Evolutionary conservation across 1,139 yeast species (phyloP).

Genomic region (Candida neerlandica): DNA sequence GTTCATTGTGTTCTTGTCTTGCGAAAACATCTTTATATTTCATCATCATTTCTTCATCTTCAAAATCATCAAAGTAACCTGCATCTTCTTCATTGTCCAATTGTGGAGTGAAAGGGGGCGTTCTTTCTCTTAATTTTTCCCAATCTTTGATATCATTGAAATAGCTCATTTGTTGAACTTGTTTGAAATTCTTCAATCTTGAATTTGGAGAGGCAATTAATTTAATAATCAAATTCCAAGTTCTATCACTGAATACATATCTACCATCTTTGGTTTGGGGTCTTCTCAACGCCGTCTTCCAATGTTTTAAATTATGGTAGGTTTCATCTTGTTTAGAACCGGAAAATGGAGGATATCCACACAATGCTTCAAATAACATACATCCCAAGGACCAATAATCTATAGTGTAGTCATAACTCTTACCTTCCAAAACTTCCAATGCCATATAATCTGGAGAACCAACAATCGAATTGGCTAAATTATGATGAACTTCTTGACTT

Average conservation of each 20-base stretch:
- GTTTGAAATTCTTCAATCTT: conserved; percentile 77
- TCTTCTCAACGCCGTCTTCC: conserved; percentile 86
- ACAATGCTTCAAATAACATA: conserved; percentile 85
- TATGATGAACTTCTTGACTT: conserved; percentile 65
- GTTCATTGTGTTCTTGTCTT: conserved; percentile 83
- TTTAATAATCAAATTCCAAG: conserved; percentile 86
- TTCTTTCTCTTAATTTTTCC: conserved; percentile 62
- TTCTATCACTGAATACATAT: conserved; percentile 91
- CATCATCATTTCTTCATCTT: conserved; percentile 95
- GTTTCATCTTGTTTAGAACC: conserved; percentile 95
- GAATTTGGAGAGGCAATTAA: conserved; percentile 78
- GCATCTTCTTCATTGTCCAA: conserved; percentile 97
- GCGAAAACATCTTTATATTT: conserved; percentile 96
- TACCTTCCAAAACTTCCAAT: conserved; percentile 92
- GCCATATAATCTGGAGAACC: conserved; percentile 99
- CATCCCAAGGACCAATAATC: conserved; percentile 99
- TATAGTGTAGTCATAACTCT: conserved; percentile 90
- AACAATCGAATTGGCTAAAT: conserved; percentile 91
- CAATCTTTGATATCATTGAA: conserved; percentile 79
- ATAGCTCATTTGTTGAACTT: conserved; percentile 77
- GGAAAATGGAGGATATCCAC: conserved; percentile 96
- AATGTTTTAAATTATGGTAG: conserved; percentile 87
- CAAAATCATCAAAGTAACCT: conserved; percentile 97
- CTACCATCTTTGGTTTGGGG: conserved; percentile 93
- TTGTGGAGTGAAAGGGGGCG: conserved; percentile 97